Percentiles rank a stretch among this genome's conserved stretches.
phyloP scores from a whole-genome alignment of 345 rosid genomes.

The Viola odorata region DNA sequence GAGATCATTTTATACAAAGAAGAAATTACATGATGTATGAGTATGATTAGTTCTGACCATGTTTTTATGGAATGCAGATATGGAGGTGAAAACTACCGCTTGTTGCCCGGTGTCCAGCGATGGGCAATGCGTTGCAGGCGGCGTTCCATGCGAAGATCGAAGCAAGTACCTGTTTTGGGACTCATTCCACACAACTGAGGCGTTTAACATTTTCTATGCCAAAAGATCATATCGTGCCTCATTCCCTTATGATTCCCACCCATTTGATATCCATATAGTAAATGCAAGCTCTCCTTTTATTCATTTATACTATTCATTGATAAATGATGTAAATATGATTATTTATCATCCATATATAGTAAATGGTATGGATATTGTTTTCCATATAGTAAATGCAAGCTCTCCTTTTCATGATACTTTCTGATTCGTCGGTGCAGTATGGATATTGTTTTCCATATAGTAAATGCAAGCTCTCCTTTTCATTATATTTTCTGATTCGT shows the following conservation, averaged over 20 bases:
- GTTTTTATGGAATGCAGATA: slow-evolving; percentile 3
- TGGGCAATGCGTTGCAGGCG: slow-evolving; percentile 18
- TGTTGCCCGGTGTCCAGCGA: background rate
- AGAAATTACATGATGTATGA: background rate
- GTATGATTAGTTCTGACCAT: background rate
- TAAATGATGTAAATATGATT: too few relatives aligned
- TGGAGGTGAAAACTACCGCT: background rate
- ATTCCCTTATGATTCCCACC: slow-evolving; percentile 19
- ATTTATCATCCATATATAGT: too few relatives aligned
- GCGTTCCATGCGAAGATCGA: slow-evolving; percentile 34
- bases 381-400: too few relatives aligned
- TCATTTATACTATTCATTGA: too few relatives aligned
- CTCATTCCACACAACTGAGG: slow-evolving; percentile 43
- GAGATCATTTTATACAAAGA: too few relatives aligned
- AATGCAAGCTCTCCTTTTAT: too few relatives aligned
- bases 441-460: too few relatives aligned
- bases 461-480: too few relatives aligned
- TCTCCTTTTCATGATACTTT: too few relatives aligned
- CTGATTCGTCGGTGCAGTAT: too few relatives aligned
- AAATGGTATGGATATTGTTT: too few relatives aligned
- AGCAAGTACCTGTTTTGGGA: slow-evolving; percentile 40
- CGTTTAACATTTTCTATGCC: slow-evolving; percentile 20
- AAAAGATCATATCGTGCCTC: slow-evolving; percentile 14
- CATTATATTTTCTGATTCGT: too few relatives aligned
- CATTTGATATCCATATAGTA: slow-evolving; percentile 25